A percentile compares a stretch with the other conserved stretches of the same genome.
phyloP scores from a whole-genome alignment of 805 yeast species.

The Maudiozyma serrabonitensis region DNA sequence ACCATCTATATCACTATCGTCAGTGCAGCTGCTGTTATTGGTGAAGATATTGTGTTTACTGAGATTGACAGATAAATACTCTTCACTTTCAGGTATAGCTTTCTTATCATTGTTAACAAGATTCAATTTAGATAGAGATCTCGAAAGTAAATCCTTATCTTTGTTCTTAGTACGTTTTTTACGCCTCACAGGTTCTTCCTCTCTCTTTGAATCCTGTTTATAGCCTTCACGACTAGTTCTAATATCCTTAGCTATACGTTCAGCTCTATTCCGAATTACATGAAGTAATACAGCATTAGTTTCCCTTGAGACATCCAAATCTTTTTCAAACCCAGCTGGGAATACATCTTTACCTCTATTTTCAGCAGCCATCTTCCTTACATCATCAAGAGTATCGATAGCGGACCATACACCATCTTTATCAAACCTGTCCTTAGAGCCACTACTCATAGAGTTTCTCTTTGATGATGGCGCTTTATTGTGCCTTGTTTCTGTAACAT shows the following conservation, averaged over 20 bases:
- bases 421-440: conserved; percentile 14
- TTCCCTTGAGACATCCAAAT: conserved; percentile 40
- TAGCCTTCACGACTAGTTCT: neutral
- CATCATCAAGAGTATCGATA: conserved; percentile 76
- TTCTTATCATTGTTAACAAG: neutral
- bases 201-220: neutral
- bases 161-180: neutral
- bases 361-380: conserved; percentile 45
- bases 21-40: neutral
- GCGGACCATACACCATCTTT: conserved; percentile 83
- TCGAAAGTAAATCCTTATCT: neutral
- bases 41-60: neutral
- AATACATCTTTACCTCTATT: conserved; percentile 36
- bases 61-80: neutral
- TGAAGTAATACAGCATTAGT: conserved; percentile 42
- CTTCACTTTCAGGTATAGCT: neutral
- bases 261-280: conserved; percentile 27
- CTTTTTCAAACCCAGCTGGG: conserved; percentile 30
- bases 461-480: neutral
- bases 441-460: neutral
- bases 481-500: neutral
- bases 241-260: conserved; percentile 9
- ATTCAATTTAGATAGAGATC: neutral
- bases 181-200: neutral
- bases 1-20: neutral